Evolutionary conservation across 192 early-diverging fungal genomes (phyloP).

Genomic region (Rhizophagus prolifer): DNA sequence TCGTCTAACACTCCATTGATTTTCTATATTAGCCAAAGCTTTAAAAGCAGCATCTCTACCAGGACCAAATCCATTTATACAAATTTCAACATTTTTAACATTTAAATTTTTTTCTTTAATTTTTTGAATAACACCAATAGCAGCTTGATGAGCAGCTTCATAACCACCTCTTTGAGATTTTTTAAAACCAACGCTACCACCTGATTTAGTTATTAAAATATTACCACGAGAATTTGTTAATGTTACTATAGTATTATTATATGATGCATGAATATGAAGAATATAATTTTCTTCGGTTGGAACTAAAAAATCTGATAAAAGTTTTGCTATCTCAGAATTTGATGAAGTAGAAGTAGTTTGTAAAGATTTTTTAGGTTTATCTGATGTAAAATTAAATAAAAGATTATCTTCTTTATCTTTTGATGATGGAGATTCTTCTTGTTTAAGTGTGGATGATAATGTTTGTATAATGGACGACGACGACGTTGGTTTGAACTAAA

Average conservation of each 20-base stretch:
- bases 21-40: conserved; percentile 70
- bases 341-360: background rate
- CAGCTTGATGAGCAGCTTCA: conserved; percentile 92
- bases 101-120: conserved; percentile 66
- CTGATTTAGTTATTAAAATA: conserved; percentile 71
- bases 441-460: background rate
- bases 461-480: too few species aligned
- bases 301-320: conserved; percentile 17
- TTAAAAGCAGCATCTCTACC: conserved; percentile 91
- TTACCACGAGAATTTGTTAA: conserved; percentile 72
- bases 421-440: background rate
- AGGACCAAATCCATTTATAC: conserved; percentile 87
- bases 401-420: background rate
- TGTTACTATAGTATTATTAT: conserved; percentile 90
- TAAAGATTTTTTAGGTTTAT: background rate
- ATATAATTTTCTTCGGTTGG: conserved; percentile 38
- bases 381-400: background rate
- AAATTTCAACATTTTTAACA: conserved; percentile 68
- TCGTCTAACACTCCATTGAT: conserved; percentile 67
- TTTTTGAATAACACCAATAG: conserved; percentile 66
- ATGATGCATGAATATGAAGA: conserved; percentile 54
- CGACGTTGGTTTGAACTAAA: background rate
- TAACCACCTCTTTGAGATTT: conserved; percentile 85
- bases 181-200: conserved; percentile 82
- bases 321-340: conserved; percentile 5